A percentile compares a stretch with the other conserved stretches of the same genome.
These are phyloP conservation scores for Alternaria arborescens DNA, from an alignment of 2,329 filamentous ascomycete genomes.

Conservation along the genomic window DNA sequence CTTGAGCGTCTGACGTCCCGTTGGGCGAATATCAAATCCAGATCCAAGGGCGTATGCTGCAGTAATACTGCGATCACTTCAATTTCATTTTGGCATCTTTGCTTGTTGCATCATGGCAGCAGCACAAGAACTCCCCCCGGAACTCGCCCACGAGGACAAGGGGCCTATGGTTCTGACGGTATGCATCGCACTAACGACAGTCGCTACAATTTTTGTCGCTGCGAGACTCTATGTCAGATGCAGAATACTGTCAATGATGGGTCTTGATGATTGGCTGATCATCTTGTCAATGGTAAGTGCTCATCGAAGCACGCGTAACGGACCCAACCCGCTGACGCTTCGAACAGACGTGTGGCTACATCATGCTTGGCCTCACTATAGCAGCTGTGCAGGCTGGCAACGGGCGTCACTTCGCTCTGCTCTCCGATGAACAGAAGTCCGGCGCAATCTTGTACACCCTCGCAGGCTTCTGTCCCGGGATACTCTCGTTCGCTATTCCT, in stretches of 20 bases:
- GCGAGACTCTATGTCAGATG: slow-evolving; percentile 2
- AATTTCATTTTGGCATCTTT: background rate
- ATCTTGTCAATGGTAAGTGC: background rate
- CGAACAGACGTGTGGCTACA: background rate
- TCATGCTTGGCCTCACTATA: slow-evolving; percentile 4
- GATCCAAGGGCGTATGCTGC: background rate
- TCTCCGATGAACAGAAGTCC: background rate
- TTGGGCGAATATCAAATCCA: background rate
- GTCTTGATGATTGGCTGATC: slow-evolving; percentile 2
- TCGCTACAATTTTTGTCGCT: background rate
- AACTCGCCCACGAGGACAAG: background rate
- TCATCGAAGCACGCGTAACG: background rate
- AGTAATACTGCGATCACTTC: background rate
- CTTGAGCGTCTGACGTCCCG: background rate
- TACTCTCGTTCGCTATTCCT: background rate
- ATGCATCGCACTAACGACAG: background rate
- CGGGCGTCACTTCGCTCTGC: background rate
- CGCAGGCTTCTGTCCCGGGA: background rate
- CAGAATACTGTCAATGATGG: background rate
- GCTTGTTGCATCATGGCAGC: background rate
- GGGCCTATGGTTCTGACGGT: background rate
- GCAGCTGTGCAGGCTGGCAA: slow-evolving; percentile 1
- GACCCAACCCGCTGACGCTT: background rate
- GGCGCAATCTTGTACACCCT: background rate
- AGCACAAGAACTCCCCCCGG: background rate